These are phyloP conservation scores for Claviceps sp. DNA, from an alignment of 2,329 filamentous ascomycete genomes.

Conservation along the genomic window DNA sequence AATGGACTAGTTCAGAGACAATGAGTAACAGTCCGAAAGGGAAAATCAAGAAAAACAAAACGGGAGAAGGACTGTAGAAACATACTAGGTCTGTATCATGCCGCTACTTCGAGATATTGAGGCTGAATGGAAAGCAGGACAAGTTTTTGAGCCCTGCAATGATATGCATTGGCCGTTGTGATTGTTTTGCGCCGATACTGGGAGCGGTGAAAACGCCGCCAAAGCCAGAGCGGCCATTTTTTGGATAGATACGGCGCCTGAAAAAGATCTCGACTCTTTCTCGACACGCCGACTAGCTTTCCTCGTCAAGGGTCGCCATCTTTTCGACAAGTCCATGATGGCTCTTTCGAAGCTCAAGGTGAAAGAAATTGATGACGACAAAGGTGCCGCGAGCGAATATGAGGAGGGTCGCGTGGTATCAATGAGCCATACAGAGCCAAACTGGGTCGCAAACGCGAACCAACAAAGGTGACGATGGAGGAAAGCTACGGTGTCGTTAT, in stretches of 20 bases:
- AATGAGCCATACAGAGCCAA: slow-evolving; percentile 3
- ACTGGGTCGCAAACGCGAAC: not conserved
- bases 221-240: slow-evolving; percentile 11
- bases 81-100: slow-evolving; percentile 52
- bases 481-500: slow-evolving; percentile 16
- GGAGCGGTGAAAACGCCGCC: slow-evolving; percentile 13
- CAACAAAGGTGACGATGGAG: slow-evolving; percentile 1
- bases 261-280: not conserved
- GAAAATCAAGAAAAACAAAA: not conserved
- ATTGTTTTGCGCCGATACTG: slow-evolving; percentile 23
- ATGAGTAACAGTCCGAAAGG: not conserved
- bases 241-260: not conserved
- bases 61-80: slow-evolving; percentile 8
- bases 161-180: slow-evolving; percentile 41
- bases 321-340: not conserved
- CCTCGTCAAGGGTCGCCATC: not conserved
- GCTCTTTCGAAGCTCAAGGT: not conserved
- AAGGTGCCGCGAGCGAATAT: not conserved
- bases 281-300: not conserved
- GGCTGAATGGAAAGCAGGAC: slow-evolving; percentile 57
- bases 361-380: not conserved
- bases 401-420: not conserved
- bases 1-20: slow-evolving; percentile 52
- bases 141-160: slow-evolving; percentile 54
- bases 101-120: slow-evolving; percentile 53